Evolutionary conservation across 805 yeast species (phyloP), one percentile per base, ranked within the genome.

Genomic region (Sugiyamaella mastotermitis): DNA sequence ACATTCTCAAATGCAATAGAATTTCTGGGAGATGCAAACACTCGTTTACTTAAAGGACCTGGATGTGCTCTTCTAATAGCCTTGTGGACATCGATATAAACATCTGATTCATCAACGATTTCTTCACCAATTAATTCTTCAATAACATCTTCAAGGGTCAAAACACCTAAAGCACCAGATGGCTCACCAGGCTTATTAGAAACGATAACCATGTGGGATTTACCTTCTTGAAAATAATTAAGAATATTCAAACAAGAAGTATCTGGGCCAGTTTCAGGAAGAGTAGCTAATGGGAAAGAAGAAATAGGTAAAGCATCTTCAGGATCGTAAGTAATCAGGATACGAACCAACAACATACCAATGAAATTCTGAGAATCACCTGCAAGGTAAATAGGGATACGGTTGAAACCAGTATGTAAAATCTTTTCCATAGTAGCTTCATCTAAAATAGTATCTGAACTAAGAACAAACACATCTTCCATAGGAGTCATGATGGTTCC

Each of bases 111-210:
- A 57, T 90, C 98, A 29, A 90, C 90, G 54, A 90, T 90, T 59
- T 90, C 98, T 62, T 90, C 97, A 35, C 98, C 98, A 59, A 90
- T 90, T 47, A 90, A 71, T 62, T 90, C 98, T 61, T 90, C 98
- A 55, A 90, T 92, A n/a, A 90, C 97, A 56, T 90, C 98, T 62
- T 90, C 98, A 44, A 90, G 68, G 1, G 98, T 90, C 31, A 90
- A 67, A 7, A 90, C 94, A 47, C 98, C 98, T 22, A 82, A 58
- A 1, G 96, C 92, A 15, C 97, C 97, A 20, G 13, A 8, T 3
- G 49, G 42, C 27, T 61, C 71, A 31, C 98, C 98, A 0, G 97
- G 97, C 31, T 69, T 69, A 41, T 78, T 80, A 47, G 90, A 78
- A 6, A 90, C 96, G 25, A 88, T 79, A 52, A 92, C 90, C 98